Evolutionary conservation across 2,329 filamentous ascomycete genomes (phyloP), one percentile per base, ranked within the genome.

Genomic region (Leptographium radiaticola): DNA sequence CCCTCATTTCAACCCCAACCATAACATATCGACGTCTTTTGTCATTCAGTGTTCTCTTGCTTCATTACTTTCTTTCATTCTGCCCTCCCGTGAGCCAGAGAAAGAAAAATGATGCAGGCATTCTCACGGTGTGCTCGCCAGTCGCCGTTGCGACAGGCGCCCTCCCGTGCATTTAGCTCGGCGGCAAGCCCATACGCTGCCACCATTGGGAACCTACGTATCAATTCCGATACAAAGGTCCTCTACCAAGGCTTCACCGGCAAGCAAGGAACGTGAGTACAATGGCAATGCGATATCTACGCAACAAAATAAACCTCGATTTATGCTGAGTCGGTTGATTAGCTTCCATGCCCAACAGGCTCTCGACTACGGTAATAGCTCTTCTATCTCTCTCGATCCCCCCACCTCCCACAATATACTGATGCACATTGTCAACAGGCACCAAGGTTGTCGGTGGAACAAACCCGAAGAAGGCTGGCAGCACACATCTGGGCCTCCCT

Each of bases 271-370:
- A 91, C 86, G 86, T 89, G 71, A 73, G 84, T 84, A 46, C 36
- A 43, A 9, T 25, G n/a, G n/a, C 25, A 25, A 25, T 25, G 25
- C 5, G 5, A 25, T 25, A 7, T 15, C 84, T 84, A 46, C 36
- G 39, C 10, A 46, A 7, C 8, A 4, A n/a, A 25, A 10, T 4
- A 9, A 36, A 9, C 40, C 25, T 9, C 2, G 18, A 1, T 7
- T 11, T 12, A 39, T 56, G 52, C 56, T 56, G 30, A 57, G 46
- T 30, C 12, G 1, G 45, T 16, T 43, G 20, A 2, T 49, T 40
- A 97, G 91, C 64, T 98, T 98, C 80, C 93, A 98, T 72, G 93
- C 93, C 62, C 81, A 89, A 70, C 90, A 96, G 76, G 93, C 93
- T 62, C 96, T 98, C 72, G 93, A 95, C 72, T 98, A 98, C 74